Base-by-base conservation (phyloP, 306 rosid genomes). In the Vachellia collinsii region DNA sequence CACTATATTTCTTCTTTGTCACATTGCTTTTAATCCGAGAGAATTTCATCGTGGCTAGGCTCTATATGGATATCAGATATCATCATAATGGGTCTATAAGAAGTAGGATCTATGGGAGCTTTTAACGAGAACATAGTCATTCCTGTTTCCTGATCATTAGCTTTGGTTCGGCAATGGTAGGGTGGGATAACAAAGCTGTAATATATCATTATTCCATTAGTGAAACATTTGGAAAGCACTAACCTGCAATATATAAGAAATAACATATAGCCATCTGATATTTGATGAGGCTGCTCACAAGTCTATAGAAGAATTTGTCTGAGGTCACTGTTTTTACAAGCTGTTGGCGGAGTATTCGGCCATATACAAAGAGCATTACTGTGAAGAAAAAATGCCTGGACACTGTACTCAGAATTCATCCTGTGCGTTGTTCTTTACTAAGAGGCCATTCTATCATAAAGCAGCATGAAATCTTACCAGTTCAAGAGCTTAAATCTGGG, bases 301-400 rank as follows among this genome's bases (percentile, higher is more conserved):
- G 79, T 82, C 85, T 88, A 83, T 88, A 86, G 51, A 92, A 86
- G 86, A 88, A 82, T 86, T 89, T 90, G 54, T 92, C 98, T 29
- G 97, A 83, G n/a, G 91, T 89, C 68, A 93, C 88, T 7, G 97
- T 93, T 83, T 87, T 93, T 87, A 89, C 93, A 81, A 96, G 94
- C 73, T 90, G 99, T 83, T 93, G 97, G 81, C 90, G 92, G 82
- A 96, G 97, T 80, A 93, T 89, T 65, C 99, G 99, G 77, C 99
- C 99, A 37, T 96, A 96, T 43, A 96, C 99, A 72, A 83, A 96
- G 59, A 92, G 85, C 98, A 96, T 93, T 13, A 94, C 99, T 68
- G 99, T 96, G 90, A 92, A 96, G 98, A 96, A 93, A 74, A 93
- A 96, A 88, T 96, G 94, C 99, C 99, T 96, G 88, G 51, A 87